Evolutionary conservation across 805 yeast species (phyloP).

Genomic region (Myxozyma nipponensis): DNA sequence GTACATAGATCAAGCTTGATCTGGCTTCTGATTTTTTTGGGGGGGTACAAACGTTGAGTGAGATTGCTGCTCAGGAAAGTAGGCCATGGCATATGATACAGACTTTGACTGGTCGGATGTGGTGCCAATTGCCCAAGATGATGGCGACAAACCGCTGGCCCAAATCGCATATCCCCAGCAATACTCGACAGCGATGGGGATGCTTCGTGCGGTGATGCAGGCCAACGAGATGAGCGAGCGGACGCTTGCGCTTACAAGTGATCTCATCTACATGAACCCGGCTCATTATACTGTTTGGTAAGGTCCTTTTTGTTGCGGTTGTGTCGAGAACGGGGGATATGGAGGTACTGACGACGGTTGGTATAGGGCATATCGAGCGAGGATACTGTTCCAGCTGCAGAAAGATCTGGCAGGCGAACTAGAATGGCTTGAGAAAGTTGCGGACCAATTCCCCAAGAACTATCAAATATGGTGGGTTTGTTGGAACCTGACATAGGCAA

Average conservation of each 20-base stretch:
- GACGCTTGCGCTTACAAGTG: constrained; percentile 62
- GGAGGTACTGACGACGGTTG: background rate
- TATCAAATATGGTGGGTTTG: constrained; percentile 77
- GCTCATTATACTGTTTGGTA: constrained; percentile 92
- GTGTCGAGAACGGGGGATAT: too few relatives aligned
- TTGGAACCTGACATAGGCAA: background rate
- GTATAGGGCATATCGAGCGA: constrained; percentile 35
- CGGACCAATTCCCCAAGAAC: constrained; percentile 76
- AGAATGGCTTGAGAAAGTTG: constrained; percentile 74
- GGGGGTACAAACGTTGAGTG: too few relatives aligned
- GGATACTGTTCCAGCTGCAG: constrained; percentile 33
- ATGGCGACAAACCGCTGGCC: constrained; percentile 33
- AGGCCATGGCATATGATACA: constrained; percentile 12
- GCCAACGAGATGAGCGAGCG: constrained; percentile 63
- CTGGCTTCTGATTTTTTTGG: too few relatives aligned
- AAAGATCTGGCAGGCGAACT: constrained; percentile 52
- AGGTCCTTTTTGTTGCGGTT: too few relatives aligned
- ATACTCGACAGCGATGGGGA: constrained; percentile 59
- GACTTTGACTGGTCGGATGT: constrained; percentile 36
- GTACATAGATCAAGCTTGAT: background rate
- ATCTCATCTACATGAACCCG: constrained; percentile 64
- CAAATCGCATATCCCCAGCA: constrained; percentile 61
- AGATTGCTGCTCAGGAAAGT: background rate
- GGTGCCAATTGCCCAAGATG: constrained; percentile 33
- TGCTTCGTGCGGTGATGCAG: constrained; percentile 56